Evolutionary conservation across 2,329 filamentous ascomycete species (phyloP).

Genomic region (Claviceps humidiphila): DNA sequence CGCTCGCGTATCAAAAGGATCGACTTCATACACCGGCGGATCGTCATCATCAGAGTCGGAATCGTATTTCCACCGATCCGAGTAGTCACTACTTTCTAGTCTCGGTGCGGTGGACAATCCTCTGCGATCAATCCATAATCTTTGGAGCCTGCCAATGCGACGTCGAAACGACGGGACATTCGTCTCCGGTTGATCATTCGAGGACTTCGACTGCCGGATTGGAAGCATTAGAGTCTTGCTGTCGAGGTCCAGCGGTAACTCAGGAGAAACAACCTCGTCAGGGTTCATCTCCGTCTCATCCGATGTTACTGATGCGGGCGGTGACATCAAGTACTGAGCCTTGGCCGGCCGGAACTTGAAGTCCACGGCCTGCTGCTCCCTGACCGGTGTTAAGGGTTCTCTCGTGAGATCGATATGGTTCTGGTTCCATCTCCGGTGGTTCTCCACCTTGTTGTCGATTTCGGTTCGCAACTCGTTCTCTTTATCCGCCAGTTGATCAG

Average conservation of each 20-base stretch:
- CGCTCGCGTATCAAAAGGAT: constrained; percentile 51
- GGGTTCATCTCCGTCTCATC: constrained; percentile 40
- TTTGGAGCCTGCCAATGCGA: constrained; percentile 70
- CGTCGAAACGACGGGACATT: constrained; percentile 61
- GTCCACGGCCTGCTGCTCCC: constrained; percentile 47
- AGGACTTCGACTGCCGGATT: constrained; percentile 30
- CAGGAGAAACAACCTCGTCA: constrained; percentile 30
- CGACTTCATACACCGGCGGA: constrained; percentile 58
- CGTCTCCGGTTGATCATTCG: constrained; percentile 24
- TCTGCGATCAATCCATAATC: constrained; percentile 78
- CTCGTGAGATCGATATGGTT: constrained; percentile 80
- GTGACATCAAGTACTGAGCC: constrained; percentile 56
- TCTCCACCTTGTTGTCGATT: constrained; percentile 75
- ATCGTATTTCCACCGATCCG: constrained; percentile 76
- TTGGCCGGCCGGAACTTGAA: constrained; percentile 58
- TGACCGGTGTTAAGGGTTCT: constrained; percentile 68
- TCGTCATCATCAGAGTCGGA: constrained; percentile 78
- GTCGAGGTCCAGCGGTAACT: constrained; percentile 26
- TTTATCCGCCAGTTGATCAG: constrained; percentile 68
- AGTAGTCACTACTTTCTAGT: constrained; percentile 27
- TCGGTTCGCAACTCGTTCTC: constrained; percentile 69
- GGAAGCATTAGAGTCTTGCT: constrained; percentile 17
- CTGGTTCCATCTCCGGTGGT: constrained; percentile 85
- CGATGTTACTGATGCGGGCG: constrained; percentile 42
- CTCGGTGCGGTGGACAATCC: constrained; percentile 41